Evolutionary conservation across 2,329 filamentous ascomycete species (phyloP), one percentile per base, ranked within the genome.

Genomic region (Biscogniauxia mediterranea): DNA sequence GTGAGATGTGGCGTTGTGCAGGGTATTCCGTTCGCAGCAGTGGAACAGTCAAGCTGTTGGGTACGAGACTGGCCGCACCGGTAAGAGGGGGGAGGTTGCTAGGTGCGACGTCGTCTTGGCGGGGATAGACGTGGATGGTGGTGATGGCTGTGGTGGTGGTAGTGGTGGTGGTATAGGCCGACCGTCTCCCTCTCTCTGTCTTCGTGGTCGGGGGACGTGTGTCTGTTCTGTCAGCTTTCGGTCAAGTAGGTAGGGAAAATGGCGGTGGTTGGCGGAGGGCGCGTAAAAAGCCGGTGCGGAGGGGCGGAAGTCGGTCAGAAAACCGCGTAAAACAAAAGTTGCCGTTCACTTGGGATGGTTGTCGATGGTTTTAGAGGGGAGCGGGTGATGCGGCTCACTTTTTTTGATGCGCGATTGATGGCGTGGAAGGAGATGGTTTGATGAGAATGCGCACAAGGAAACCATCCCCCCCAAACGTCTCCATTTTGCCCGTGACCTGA

Each of bases 291-390:
- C 55, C 42, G 63, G 62, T 63, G 64, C 75, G 76, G 78, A 74
- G 75, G 75, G 75, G 74, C 71, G 70, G 75, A 71, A 77, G 65
- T 74, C 77, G 76, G 80, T 76, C 77, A 79, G 74, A 75, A 80
- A 82, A 79, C 79, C 79, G 83, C 81, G 82, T 83, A 77, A 78
- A 80, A 79, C 77, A 76, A 77, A 78, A 78, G 77, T 78, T 79
- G 76, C 79, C 77, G 77, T 77, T 75, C 75, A 80, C 78, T 81
- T 76, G 75, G 77, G 82, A 85, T 85, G 82, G 79, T 75, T 78
- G 77, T 81, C 77, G 83, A 85, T 85, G 82, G 76, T 81, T 81
- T 80, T 80, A 79, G 79, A 81, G 79, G 80, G 77, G 81, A 80
- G 82, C 79, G 81, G 81, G 81, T 79, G 83, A 84, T 83, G 71